These are phyloP conservation scores for Ogataea glucozyma DNA, from an alignment of 805 yeast species.

Conservation along the genomic window DNA sequence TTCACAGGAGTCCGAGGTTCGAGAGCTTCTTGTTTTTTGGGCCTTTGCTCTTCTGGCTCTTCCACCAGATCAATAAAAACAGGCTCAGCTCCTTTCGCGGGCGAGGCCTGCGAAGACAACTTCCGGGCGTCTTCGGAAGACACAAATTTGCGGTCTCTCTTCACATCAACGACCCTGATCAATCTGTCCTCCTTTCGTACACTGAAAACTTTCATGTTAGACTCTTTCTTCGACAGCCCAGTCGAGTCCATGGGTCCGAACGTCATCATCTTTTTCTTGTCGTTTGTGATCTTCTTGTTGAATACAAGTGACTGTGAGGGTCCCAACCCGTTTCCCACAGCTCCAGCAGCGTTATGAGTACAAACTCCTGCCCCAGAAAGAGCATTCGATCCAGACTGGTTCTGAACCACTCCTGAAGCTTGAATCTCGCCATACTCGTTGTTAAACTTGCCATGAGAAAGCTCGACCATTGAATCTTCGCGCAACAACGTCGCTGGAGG, in stretches of 20 bases:
- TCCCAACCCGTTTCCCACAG: conserved; percentile 54
- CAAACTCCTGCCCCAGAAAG: conserved; percentile 17
- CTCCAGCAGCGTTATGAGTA: conserved; percentile 18
- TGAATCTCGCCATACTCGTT: conserved; percentile 54
- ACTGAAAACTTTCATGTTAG: conserved; percentile 19
- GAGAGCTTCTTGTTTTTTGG: no score
- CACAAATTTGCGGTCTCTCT: conserved; percentile 22
- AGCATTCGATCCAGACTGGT: conserved; percentile 37
- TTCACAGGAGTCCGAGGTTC: conserved; percentile 4
- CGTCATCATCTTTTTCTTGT: conserved; percentile 41
- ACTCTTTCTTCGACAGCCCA: conserved; percentile 6
- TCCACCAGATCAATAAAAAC: background rate
- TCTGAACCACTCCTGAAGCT: conserved; percentile 56
- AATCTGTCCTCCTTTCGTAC: conserved; percentile 27
- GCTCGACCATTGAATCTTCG: conserved; percentile 28
- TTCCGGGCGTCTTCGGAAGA: conserved; percentile 25
- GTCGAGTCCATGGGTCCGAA: conserved; percentile 23
- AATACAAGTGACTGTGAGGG: conserved; percentile 60
- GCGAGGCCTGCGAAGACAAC: conserved; percentile 14
- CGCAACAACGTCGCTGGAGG: conserved; percentile 28
- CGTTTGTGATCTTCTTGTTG: conserved; percentile 46
- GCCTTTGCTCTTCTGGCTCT: no score
- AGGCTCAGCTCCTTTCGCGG: conserved; percentile 11
- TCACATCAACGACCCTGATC: conserved; percentile 23
- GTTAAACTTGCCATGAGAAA: conserved; percentile 22